Percentiles rank a stretch among this genome's conserved stretches.
Conservation (phyloP, 2,329 filamentous ascomycete genomes). For the Penicillium psychrosexuale region DNA sequence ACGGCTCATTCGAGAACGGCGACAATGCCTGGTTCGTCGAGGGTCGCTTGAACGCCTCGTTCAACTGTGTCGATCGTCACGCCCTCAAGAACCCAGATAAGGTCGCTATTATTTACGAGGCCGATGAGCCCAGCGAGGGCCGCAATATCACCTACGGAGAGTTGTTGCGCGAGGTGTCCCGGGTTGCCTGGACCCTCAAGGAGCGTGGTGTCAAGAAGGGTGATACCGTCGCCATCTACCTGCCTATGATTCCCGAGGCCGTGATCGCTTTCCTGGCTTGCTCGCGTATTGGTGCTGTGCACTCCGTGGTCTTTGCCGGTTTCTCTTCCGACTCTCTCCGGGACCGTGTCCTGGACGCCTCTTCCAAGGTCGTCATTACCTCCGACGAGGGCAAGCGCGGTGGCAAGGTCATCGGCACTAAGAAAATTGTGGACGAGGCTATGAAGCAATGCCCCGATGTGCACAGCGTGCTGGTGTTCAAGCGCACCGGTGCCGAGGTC, state of each 20-base stretch:
- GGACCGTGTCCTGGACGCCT: constrained; percentile 87
- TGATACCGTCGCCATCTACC: constrained; percentile 93
- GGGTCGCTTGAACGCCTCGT: constrained; percentile 89
- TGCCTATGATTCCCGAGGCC: constrained; percentile 98
- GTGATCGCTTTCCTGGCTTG: constrained; percentile 88
- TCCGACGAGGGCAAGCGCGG: constrained; percentile 97
- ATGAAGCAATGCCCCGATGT: constrained; percentile 94
- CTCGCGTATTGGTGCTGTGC: constrained; percentile 85
- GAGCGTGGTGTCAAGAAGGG: constrained; percentile 96
- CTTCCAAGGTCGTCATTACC: constrained; percentile 92
- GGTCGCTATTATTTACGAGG: constrained; percentile 97
- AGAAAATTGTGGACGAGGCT: constrained; percentile 98
- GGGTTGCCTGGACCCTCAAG: constrained; percentile 81
- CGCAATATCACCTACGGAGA: constrained; percentile 90
- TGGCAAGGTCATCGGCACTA: constrained; percentile 94
- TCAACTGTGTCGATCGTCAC: constrained; percentile 96
- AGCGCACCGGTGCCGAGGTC: constrained; percentile 89
- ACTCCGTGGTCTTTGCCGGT: constrained; percentile 96
- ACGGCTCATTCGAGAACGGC: constrained; percentile 71
- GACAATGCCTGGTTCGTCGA: constrained; percentile 95
- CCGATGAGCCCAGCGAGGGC: constrained; percentile 82
- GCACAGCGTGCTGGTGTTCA: constrained; percentile 81
- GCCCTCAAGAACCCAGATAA: constrained; percentile 91
- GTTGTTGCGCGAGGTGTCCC: constrained; percentile 87
- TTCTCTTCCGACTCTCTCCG: constrained; percentile 96